These are phyloP conservation scores for Pythium plurisporium DNA, from an alignment of 352 stramenopile species.

Conservation along the genomic window DNA sequence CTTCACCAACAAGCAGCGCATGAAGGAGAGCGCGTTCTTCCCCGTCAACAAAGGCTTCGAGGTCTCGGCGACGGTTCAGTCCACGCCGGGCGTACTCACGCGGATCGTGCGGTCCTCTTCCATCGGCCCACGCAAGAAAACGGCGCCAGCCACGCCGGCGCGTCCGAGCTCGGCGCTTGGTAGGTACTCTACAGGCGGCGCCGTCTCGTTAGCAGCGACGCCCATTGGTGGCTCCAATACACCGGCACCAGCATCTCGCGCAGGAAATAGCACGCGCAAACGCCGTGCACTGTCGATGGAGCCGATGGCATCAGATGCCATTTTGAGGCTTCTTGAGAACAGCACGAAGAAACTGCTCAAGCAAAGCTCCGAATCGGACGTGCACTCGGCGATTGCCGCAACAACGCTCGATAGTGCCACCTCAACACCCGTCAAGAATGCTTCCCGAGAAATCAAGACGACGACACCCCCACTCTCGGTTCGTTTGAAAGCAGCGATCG, in stretches of 20 bases:
- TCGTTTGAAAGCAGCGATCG: slow-evolving; percentile 7
- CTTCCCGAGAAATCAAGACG: not conserved
- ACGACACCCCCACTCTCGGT: slow-evolving; percentile 13
- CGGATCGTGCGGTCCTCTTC: too few relatives aligned
- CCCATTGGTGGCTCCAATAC: too few relatives aligned
- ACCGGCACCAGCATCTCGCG: not conserved
- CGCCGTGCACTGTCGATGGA: slow-evolving; percentile 62
- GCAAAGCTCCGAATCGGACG: slow-evolving; percentile 12
- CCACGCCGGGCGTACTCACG: too few relatives aligned
- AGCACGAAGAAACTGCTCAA: slow-evolving; percentile 19
- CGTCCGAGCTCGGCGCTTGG: not conserved
- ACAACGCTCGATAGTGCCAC: not conserved
- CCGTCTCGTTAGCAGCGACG: not conserved
- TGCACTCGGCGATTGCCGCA: not conserved
- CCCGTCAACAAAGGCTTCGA: slow-evolving; percentile 46
- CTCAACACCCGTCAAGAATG: slow-evolving; percentile 5
- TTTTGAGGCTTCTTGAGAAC: slow-evolving; percentile 44
- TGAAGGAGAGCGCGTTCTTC: slow-evolving; percentile 74
- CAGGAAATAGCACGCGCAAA: slow-evolving; percentile 24
- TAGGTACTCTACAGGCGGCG: not conserved
- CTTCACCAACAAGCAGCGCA: slow-evolving; percentile 60
- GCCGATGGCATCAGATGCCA: slow-evolving; percentile 56
- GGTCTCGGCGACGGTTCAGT: not conserved
- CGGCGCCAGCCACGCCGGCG: not conserved
- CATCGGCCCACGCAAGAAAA: not conserved